phyloP scores from a whole-genome alignment of 1,284 basidiomycete species.

The Pisolithus thermaeus region DNA sequence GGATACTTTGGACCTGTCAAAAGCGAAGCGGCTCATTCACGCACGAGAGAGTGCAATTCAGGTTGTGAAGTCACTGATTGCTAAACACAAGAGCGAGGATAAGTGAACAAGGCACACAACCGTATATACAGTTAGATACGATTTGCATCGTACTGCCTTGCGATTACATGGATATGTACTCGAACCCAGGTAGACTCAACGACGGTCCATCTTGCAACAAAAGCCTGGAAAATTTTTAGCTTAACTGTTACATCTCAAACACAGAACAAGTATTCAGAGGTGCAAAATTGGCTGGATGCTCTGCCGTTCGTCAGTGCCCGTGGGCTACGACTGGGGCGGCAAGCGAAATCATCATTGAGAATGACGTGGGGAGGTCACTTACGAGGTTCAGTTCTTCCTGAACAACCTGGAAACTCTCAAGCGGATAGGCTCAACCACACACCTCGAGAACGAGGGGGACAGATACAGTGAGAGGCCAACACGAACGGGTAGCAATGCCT shows the following conservation, averaged over 20 bases:
- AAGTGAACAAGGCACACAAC: not conserved
- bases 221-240: not conserved
- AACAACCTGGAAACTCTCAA: slow-evolving; percentile 21
- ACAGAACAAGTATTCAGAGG: slow-evolving; percentile 15
- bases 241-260: no score
- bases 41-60: slow-evolving; percentile 35
- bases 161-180: not conserved
- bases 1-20: slow-evolving; percentile 36
- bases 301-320: slow-evolving; percentile 27
- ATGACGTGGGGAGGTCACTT: slow-evolving; percentile 10
- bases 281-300: slow-evolving; percentile 33
- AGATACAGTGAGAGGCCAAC: slow-evolving; percentile 72
- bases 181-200: not conserved
- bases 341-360: slow-evolving; percentile 30
- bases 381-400: not conserved
- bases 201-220: not conserved
- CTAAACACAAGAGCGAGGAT: slow-evolving; percentile 8
- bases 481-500: slow-evolving; percentile 68
- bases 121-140: slow-evolving; percentile 1
- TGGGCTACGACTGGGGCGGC: slow-evolving; percentile 32
- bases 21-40: slow-evolving; percentile 41
- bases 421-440: slow-evolving; percentile 54
- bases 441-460: slow-evolving; percentile 69
- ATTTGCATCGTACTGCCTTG: not conserved
- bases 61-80: slow-evolving; percentile 21